Percentiles rank a stretch among this genome's conserved stretches.
Evolutionary conservation across 1,284 basidiomycete species (phyloP).

Genomic region (Ceratobasidium sp.): DNA sequence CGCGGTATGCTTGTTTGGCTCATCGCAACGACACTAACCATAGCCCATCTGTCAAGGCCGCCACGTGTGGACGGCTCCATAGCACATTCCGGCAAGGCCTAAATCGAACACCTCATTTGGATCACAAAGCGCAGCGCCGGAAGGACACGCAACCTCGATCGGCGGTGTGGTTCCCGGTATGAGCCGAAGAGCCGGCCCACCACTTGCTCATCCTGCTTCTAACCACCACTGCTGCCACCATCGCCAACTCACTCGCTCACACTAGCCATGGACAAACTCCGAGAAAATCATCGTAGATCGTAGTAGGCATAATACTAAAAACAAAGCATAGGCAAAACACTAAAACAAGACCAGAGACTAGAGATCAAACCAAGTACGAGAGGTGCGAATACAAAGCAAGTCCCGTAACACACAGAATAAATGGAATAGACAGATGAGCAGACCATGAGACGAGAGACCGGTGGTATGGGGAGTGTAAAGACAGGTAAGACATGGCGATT

Average conservation of each 20-base stretch:
- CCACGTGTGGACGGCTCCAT: too few species aligned
- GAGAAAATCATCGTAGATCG: slow-evolving; percentile 9
- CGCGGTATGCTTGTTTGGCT: too few species aligned
- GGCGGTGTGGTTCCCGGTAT: slow-evolving; percentile 16
- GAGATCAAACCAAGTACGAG: not conserved
- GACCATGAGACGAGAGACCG: not conserved
- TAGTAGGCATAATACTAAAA: slow-evolving; percentile 17
- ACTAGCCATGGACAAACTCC: not conserved
- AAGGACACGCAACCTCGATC: slow-evolving; percentile 26
- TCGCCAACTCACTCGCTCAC: not conserved
- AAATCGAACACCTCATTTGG: too few species aligned
- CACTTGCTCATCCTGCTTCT: not conserved
- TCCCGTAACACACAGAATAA: slow-evolving; percentile 10
- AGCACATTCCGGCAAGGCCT: too few species aligned
- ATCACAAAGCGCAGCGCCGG: not conserved
- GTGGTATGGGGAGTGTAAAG: not conserved
- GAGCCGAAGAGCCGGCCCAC: not conserved
- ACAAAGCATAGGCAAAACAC: slow-evolving; percentile 25
- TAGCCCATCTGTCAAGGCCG: too few species aligned
- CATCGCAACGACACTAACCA: too few species aligned
- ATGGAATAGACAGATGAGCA: not conserved
- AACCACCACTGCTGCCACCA: not conserved
- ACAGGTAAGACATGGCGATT: slow-evolving; percentile 21
- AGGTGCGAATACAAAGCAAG: slow-evolving; percentile 35
- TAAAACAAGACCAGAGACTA: slow-evolving; percentile 11